These are phyloP conservation scores for Stephanodiscus minutulus DNA, from an alignment of 108 stramenopile species.

Conservation along the genomic window DNA sequence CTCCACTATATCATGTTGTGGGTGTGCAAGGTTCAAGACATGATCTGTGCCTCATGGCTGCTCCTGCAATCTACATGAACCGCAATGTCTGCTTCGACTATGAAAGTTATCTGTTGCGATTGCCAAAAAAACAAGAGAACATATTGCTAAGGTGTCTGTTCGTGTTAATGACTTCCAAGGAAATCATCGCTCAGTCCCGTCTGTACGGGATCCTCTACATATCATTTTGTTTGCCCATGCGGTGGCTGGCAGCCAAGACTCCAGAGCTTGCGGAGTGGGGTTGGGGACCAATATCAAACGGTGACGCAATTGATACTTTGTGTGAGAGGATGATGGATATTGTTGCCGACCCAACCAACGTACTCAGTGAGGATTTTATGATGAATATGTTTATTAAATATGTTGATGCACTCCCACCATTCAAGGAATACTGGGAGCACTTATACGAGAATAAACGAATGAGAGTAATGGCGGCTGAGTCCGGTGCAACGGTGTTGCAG, in stretches of 20 bases:
- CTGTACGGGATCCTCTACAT: neutral
- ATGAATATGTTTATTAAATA: slow-evolving; percentile 5
- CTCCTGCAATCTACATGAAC: slow-evolving; percentile 9
- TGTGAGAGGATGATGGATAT: neutral
- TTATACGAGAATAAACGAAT: slow-evolving; percentile 8
- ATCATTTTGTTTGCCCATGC: slow-evolving; percentile 4
- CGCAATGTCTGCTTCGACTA: neutral
- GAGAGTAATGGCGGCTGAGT: neutral
- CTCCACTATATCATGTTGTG: slow-evolving; percentile 7
- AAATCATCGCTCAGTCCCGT: slow-evolving; percentile 2
- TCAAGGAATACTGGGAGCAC: slow-evolving; percentile 5
- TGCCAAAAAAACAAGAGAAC: neutral
- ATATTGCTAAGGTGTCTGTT: slow-evolving; percentile 4
- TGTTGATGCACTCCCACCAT: slow-evolving; percentile 5
- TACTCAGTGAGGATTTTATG: slow-evolving; percentile 6
- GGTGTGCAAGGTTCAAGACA: slow-evolving; percentile 5
- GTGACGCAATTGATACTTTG: neutral
- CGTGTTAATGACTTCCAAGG: slow-evolving; percentile 5
- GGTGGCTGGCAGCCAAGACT: slow-evolving; percentile 12
- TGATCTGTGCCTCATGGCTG: slow-evolving; percentile 1
- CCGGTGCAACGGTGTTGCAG: neutral
- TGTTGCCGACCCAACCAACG: neutral
- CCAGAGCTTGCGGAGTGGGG: slow-evolving; percentile 6
- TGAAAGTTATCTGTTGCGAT: neutral
- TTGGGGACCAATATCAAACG: slow-evolving; percentile 6